These are phyloP conservation scores for Talaromyces sp. DNA, from an alignment of 2,329 filamentous ascomycete species.

Conservation along the genomic window DNA sequence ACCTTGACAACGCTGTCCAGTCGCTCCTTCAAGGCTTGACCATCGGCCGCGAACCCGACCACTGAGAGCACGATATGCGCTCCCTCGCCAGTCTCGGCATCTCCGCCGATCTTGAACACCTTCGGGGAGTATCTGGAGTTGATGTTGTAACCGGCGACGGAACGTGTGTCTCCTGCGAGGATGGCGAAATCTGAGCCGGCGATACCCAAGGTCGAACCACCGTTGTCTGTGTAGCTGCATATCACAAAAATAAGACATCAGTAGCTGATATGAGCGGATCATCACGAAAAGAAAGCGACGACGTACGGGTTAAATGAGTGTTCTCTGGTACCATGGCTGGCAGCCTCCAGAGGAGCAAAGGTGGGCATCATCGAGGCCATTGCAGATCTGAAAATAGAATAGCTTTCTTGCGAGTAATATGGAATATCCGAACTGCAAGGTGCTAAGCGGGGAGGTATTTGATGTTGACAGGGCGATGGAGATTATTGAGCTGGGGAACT, in stretches of 20 bases:
- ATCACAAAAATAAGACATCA: not conserved
- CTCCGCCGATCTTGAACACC: constrained; percentile 94
- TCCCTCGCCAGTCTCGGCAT: constrained; percentile 76
- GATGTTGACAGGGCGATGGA: constrained; percentile 10
- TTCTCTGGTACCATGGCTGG: constrained; percentile 51
- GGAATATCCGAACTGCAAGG: not conserved
- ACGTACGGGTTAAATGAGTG: constrained; percentile 90
- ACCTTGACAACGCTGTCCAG: constrained; percentile 95
- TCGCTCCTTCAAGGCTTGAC: constrained; percentile 86
- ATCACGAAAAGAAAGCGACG: not conserved
- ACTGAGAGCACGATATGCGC: constrained; percentile 86
- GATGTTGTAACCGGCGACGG: constrained; percentile 96
- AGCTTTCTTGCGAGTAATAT: not conserved
- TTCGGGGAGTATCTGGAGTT: constrained; percentile 94
- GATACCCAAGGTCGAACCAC: constrained; percentile 92
- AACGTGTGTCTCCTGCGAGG: constrained; percentile 93
- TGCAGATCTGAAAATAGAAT: not conserved
- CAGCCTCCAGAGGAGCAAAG: constrained; percentile 45
- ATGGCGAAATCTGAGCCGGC: constrained; percentile 91
- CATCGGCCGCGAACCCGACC: constrained; percentile 92
- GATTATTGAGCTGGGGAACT: constrained; percentile 5
- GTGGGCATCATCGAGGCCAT: constrained; percentile 52
- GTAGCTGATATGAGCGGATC: not conserved
- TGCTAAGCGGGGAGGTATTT: not conserved
- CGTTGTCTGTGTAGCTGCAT: constrained; percentile 82